Base-by-base conservation (phyloP, 2,329 filamentous ascomycete genomes). In the Lasiodiplodia sp. region DNA sequence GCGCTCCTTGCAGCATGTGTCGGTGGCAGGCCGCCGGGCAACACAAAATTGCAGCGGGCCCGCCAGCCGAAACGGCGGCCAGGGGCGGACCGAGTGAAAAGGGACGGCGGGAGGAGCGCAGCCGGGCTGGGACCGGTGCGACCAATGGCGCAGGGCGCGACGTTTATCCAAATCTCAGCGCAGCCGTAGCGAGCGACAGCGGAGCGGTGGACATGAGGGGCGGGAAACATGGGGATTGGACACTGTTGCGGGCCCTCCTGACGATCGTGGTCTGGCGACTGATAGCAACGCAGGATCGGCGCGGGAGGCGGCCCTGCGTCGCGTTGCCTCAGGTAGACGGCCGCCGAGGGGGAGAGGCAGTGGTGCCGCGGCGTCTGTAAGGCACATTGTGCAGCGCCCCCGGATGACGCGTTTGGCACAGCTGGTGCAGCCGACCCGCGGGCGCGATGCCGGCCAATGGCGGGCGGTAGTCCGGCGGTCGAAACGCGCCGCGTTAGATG, bases 151-250 rank as follows among this genome's bases (percentile, higher is more conserved):
- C 40, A 34, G 60, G 47, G 12, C 47, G 60, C 44, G 28, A 64
- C 37, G 60, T 64, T 64, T 64, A 64, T 64, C 60, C 28, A 64
- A 64, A 64, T 64, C 60, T 64, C 58, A 58, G 56, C 56, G 56
- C 34, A 18, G 31, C 58, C 23, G 58, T 23, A 63, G 34, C 58
- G 58, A 49, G 44, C 52, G 25, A 49, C 60, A 31, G 60, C 60
- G 60, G 31, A 64, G 60, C 31, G 60, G 60, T 38, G 60, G 60
- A 47, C 60, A 25, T 52, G 44, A 52, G 60, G 60, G 60, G 60
- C 60, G 60, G 23, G 28, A 52, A 64, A 64, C 60, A 64, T 64
- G 60, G 60, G 60, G 60, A 64, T 64, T 64, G 47, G 63, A 56
- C 63, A 37, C 21, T 21, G 21, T 18, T n/a, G 28, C 34, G n/a